phyloP scores from a whole-genome alignment of 2,329 filamentous ascomycete genomes.

The Waltergamsia citrina region DNA sequence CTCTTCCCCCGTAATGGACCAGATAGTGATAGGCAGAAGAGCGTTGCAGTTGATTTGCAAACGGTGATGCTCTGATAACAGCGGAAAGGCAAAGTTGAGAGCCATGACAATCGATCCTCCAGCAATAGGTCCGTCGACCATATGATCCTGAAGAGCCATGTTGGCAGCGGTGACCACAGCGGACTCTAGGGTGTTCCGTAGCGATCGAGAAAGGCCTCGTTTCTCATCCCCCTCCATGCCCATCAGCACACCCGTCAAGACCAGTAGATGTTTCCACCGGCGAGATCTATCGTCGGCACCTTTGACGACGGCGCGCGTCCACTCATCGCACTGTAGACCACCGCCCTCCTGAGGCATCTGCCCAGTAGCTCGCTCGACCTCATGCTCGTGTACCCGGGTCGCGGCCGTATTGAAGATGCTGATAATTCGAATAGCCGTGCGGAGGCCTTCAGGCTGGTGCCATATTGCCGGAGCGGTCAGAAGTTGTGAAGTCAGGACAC shows the following conservation, averaged over 20 bases:
- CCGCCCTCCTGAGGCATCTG: conserved; percentile 24
- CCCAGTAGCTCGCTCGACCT: conserved; percentile 17
- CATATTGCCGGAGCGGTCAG: conserved; percentile 65
- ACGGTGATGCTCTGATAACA: conserved; percentile 53
- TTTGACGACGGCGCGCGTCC: conserved; percentile 46
- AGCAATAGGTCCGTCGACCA: conserved; percentile 29
- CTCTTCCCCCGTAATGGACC: conserved; percentile 59
- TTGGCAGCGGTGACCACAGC: conserved; percentile 69
- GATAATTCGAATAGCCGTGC: conserved; percentile 55
- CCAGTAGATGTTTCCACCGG: conserved; percentile 77
- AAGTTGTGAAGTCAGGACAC: conserved; percentile 62
- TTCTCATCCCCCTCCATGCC: conserved; percentile 60
- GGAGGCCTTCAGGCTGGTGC: conserved; percentile 48
- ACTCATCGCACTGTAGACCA: conserved; percentile 38
- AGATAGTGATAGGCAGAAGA: conserved; percentile 60
- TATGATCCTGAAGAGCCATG: conserved; percentile 51
- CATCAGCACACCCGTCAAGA: conserved; percentile 69
- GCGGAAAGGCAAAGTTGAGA: conserved; percentile 67
- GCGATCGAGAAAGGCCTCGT: conserved; percentile 50
- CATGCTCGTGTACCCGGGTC: conserved; percentile 39
- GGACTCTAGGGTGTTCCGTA: conserved; percentile 60
- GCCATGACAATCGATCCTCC: conserved; percentile 55
- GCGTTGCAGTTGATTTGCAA: conserved; percentile 54
- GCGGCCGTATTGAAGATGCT: conserved; percentile 64
- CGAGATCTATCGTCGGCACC: conserved; percentile 49